Evolutionary conservation across 148 eudicot species (phyloP).

Genomic region (Limonium bicolor): DNA sequence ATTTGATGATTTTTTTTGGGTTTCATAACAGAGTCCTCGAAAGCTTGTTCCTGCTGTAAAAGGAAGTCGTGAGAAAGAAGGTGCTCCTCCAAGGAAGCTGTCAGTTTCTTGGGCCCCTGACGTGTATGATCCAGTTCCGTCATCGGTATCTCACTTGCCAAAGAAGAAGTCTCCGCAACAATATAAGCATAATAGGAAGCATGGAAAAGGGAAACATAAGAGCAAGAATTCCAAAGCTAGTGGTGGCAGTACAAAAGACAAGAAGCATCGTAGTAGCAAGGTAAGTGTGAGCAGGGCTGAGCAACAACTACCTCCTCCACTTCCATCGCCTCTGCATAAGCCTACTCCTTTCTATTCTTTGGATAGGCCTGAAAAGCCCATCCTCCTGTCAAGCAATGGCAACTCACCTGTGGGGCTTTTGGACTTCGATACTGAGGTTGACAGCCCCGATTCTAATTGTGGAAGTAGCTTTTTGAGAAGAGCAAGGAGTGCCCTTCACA

Average conservation of each 20-base stretch:
- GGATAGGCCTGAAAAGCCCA: too few species aligned
- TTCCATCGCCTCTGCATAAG: slow-evolving; percentile 11
- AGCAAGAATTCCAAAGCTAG: slow-evolving; percentile 34
- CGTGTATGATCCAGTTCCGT: slow-evolving; percentile 74
- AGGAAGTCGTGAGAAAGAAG: slow-evolving; percentile 77
- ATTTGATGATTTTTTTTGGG: background rate
- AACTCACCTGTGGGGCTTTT: slow-evolving; percentile 13
- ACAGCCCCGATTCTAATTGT: slow-evolving; percentile 34
- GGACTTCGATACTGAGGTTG: slow-evolving; percentile 30
- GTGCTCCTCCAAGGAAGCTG: slow-evolving; percentile 27
- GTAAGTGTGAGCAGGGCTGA: background rate
- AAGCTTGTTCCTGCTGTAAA: slow-evolving; percentile 81
- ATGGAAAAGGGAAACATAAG: slow-evolving; percentile 57
- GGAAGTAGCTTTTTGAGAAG: slow-evolving; percentile 52
- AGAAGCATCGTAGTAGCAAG: slow-evolving; percentile 42
- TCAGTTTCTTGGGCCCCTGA: slow-evolving; percentile 89
- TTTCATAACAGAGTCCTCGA: slow-evolving; percentile 15
- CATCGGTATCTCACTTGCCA: slow-evolving; percentile 40
- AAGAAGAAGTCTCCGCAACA: slow-evolving; percentile 29
- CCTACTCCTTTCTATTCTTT: slow-evolving; percentile 11
- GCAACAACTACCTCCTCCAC: background rate
- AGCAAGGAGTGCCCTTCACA: slow-evolving; percentile 32
- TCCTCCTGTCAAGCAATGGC: slow-evolving; percentile 9
- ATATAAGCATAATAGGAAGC: slow-evolving; percentile 38
- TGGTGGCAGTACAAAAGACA: slow-evolving; percentile 36